Percentiles rank a stretch among this genome's conserved stretches.
phyloP scores from a whole-genome alignment of 78 protist genomes.

The Dictyostelium citrinum region DNA sequence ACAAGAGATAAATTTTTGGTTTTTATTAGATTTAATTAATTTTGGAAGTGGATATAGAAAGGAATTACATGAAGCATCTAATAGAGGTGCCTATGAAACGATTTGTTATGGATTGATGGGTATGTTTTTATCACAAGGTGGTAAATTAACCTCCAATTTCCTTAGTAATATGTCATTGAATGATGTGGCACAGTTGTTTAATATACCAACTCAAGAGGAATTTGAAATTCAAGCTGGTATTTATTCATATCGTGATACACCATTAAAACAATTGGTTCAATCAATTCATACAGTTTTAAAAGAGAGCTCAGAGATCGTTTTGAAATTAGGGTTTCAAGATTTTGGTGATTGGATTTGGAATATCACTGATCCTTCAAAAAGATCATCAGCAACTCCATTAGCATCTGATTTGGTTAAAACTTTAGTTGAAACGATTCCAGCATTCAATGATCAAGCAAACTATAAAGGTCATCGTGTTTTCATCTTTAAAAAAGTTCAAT shows the following conservation, averaged over 20 bases:
- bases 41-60: conserved; percentile 67
- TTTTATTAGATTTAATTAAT: conserved; percentile 54
- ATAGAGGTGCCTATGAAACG: conserved; percentile 57
- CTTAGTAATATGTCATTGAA: conserved; percentile 18
- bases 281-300: conserved; percentile 10
- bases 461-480: not conserved
- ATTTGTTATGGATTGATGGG: conserved; percentile 66
- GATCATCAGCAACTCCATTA: not conserved
- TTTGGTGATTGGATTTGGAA: conserved; percentile 33
- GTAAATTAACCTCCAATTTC: conserved; percentile 33
- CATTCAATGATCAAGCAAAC: conserved; percentile 2
- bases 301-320: conserved; percentile 6
- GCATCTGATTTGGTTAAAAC: not conserved
- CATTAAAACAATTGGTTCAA: conserved; percentile 18
- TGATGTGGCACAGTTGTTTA: conserved; percentile 21
- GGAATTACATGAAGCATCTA: conserved; percentile 28
- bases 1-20: conserved; percentile 69
- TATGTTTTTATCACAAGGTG: conserved; percentile 60
- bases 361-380: not conserved
- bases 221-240: conserved; percentile 38
- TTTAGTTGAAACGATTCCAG: conserved; percentile 25
- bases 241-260: conserved; percentile 23
- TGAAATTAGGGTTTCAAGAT: conserved; percentile 8
- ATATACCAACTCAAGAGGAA: conserved; percentile 24
- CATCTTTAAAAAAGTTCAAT: conserved; percentile 46